Conservation (phyloP, 257 asterid species). For the Nemophila menziesii region DNA sequence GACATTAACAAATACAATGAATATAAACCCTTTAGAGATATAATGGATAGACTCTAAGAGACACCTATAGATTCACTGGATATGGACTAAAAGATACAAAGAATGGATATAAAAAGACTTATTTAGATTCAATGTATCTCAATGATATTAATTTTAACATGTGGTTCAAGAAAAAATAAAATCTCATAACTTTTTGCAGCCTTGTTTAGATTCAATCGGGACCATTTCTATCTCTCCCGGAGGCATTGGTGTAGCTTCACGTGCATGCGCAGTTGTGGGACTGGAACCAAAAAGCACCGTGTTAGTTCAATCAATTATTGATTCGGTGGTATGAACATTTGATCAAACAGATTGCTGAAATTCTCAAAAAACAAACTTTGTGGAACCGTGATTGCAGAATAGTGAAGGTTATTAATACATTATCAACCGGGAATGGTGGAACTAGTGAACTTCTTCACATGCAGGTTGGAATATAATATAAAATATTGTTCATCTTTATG, state of each 20-base stretch:
- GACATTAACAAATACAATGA: too few relatives aligned
- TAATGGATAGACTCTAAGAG: too few relatives aligned
- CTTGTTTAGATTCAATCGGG: conserved; percentile 66
- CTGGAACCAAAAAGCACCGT: conserved; percentile 86
- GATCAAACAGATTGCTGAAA: conserved; percentile 80
- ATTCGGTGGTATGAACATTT: too few relatives aligned
- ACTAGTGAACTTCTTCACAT: conserved; percentile 88
- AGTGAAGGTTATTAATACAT: conserved; percentile 70
- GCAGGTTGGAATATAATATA: conserved; percentile 45
- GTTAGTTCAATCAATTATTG: conserved; percentile 28
- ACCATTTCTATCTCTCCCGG: conserved; percentile 50
- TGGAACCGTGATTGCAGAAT: conserved; percentile 97
- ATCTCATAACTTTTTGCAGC: conserved; percentile 23
- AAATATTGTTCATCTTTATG: conserved; percentile 1
- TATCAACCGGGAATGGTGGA: conserved; percentile 93
- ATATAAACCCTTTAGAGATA: too few relatives aligned
- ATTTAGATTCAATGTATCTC: too few relatives aligned
- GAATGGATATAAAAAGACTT: too few relatives aligned
- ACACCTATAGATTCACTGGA: too few relatives aligned
- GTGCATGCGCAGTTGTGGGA: conserved; percentile 98
- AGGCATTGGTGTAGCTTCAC: conserved; percentile 78
- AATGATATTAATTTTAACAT: too few relatives aligned
- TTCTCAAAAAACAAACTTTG: conserved; percentile 87
- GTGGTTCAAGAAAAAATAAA: not conserved
- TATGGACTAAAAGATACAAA: too few relatives aligned